Evolutionary conservation across 202 grass and related monocot genomes (phyloP), one percentile per base, ranked within the genome.

Genomic region (Schoenoplectus triqueter): DNA sequence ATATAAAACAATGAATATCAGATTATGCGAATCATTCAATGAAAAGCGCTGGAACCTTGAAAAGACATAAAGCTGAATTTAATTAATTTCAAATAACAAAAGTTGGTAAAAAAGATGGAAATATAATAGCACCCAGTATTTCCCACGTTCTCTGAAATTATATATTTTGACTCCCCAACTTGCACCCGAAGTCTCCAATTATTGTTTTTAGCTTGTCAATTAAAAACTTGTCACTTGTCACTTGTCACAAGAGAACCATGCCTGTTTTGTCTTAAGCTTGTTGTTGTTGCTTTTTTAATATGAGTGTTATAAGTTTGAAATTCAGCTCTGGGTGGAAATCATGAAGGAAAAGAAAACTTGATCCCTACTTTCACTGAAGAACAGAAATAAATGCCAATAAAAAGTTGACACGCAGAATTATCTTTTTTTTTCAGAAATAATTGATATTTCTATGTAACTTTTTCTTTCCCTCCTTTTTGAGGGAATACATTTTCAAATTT

Each of bases 21-120:
- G 81, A 83, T 83, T 83, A 40, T 83, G 81, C 65, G 81, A 83
- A 83, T 83, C 81, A 83, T 83, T 83, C 81, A 83, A 49, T 83
- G 81, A 83, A 83, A 83, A 83, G 81, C n/a, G 64, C 46, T 60
- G 64, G 65, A 83, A 57, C 45, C 81, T 70, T 83, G 81, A 83
- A 69, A 49, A 56, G 81, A 83, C 81, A 42, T 83, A 83, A 83
- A 83, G 81, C 71, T 5, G 22, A 59, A 59, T 42, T 42, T 83
- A 83, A 70, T 56, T 70, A 83, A 57, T 42, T 70, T 55, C 13
- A 67, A 40, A 70, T 67, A 83, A 41, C 10, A 83, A 83, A 69
- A 66, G 67, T 83, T 83, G 81, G 81, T 83, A 83, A 83, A 83
- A 81, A 83, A 83, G 81, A 83, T 83, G 81, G 65, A 83, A 69